Evolutionary conservation across 2,329 filamentous ascomycete species (phyloP).

Genomic region (Clonostachys chloroleuca): DNA sequence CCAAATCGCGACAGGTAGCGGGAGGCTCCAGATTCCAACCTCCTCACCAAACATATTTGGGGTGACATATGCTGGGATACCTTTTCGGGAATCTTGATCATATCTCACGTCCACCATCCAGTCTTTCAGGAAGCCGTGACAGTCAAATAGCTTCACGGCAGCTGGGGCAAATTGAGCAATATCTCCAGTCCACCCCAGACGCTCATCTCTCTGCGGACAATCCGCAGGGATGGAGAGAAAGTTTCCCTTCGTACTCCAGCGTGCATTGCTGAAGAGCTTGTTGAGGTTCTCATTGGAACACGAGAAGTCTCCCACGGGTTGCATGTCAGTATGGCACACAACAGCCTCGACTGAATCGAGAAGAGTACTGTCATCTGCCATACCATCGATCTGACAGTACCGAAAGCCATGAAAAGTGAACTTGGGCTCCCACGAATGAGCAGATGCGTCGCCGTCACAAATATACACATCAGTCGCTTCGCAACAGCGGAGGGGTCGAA

Average conservation of each 20-base stretch:
- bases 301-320: not conserved
- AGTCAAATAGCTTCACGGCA: not conserved
- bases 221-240: not conserved
- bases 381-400: not conserved
- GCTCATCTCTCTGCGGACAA: not conserved
- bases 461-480: not conserved
- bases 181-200: not conserved
- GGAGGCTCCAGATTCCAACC: not conserved
- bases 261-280: not conserved
- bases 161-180: not conserved
- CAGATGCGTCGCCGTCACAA: not conserved
- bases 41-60: not conserved
- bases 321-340: not conserved
- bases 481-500: not conserved
- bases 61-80: not conserved
- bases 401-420: not conserved
- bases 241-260: not conserved
- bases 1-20: not conserved
- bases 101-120: not conserved
- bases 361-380: not conserved
- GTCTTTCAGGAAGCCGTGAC: not conserved
- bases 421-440: not conserved
- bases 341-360: not conserved
- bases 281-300: not conserved
- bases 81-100: not conserved